Conservation (phyloP, 2,329 filamentous ascomycete genomes). For the Claviceps humidiphila region DNA sequence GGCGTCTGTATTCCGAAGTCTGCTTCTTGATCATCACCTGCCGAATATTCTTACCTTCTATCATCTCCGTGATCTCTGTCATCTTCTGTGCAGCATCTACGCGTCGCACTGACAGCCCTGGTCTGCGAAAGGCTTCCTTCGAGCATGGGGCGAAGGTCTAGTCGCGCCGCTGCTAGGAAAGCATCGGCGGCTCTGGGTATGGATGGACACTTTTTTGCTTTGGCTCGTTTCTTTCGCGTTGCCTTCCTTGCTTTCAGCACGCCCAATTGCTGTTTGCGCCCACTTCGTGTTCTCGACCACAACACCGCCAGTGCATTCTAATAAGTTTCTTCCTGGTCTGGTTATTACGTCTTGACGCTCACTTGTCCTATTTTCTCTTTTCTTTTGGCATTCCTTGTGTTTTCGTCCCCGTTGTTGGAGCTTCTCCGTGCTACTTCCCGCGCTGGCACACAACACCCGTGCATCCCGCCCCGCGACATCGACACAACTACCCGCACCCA, state of each 20-base stretch:
- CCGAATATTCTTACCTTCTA: neutral
- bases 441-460: neutral
- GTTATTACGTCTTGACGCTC: neutral
- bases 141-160: constrained; percentile 30
- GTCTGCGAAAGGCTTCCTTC: neutral
- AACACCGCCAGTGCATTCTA: neutral
- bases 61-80: neutral
- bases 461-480: neutral
- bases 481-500: neutral
- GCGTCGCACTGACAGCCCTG: neutral
- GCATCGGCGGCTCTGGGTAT: constrained; percentile 40
- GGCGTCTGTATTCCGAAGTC: neutral
- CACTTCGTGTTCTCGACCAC: neutral
- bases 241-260: constrained; percentile 1
- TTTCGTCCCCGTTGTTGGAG: neutral
- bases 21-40: neutral
- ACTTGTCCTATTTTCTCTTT: neutral
- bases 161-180: constrained; percentile 39
- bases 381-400: neutral
- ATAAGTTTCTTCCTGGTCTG: neutral
- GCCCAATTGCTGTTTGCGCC: neutral
- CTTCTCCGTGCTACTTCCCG: neutral
- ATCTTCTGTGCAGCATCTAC: neutral
- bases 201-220: constrained; percentile 12
- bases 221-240: neutral